A percentile compares a stretch with the other conserved stretches of the same genome.
These are phyloP conservation scores for Moesziomyces globuligerus DNA, from an alignment of 1,284 basidiomycete species.

Conservation along the genomic window DNA sequence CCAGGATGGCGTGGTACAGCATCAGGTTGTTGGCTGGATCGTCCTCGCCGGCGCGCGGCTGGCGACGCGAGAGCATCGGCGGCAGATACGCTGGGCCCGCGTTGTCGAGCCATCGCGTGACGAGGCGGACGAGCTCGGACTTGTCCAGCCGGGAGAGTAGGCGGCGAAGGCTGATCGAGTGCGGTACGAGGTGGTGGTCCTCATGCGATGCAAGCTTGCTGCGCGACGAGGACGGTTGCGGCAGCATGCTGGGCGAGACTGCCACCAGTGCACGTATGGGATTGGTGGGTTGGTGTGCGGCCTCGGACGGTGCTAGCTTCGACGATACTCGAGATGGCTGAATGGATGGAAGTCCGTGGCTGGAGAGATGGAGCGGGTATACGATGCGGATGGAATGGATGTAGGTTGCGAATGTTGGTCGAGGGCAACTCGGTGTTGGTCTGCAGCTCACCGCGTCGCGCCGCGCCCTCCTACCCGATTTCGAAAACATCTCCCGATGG, in stretches of 20 bases:
- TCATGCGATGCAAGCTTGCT: slow-evolving; percentile 34
- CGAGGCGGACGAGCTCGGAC: slow-evolving; percentile 32
- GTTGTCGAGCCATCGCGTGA: slow-evolving; percentile 37
- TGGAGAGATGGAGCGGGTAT: no score
- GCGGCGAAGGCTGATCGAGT: slow-evolving; percentile 37
- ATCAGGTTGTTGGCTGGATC: slow-evolving; percentile 29
- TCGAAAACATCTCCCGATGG: background rate
- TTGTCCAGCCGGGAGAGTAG: slow-evolving; percentile 44
- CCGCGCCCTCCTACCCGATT: no score
- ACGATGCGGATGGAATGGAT: background rate
- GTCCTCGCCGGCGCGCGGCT: slow-evolving; percentile 27
- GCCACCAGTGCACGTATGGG: no score
- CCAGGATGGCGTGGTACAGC: slow-evolving; percentile 42
- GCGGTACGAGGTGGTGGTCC: slow-evolving; percentile 31
- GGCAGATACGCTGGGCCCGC: slow-evolving; percentile 29
- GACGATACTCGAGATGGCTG: no score
- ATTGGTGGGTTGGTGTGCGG: background rate
- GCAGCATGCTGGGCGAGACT: slow-evolving; percentile 28
- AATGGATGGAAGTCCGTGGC: no score
- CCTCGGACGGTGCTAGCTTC: background rate
- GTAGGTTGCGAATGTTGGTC: background rate
- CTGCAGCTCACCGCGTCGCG: background rate
- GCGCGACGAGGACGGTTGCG: slow-evolving; percentile 39
- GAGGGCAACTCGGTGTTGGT: background rate
- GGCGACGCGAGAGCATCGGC: slow-evolving; percentile 43